Percentiles rank a stretch among this genome's conserved stretches.
Evolutionary conservation across 1,139 yeast species (phyloP).

Genomic region (Diutina sp.): DNA sequence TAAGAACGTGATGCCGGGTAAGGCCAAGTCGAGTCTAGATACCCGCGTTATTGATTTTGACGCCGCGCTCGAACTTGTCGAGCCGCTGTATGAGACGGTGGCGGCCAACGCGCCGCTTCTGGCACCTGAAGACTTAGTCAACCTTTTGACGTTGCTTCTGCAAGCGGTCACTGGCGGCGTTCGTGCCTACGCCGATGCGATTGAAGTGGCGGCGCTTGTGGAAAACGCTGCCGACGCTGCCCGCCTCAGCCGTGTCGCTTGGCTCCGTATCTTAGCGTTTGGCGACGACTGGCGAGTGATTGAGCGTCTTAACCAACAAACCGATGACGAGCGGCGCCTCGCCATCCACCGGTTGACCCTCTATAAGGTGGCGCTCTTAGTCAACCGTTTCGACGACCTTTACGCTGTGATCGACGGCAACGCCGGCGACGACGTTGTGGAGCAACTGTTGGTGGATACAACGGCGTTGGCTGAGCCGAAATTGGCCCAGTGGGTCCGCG

Average conservation of each 20-base stretch:
- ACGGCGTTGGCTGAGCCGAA: not conserved
- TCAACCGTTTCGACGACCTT: not conserved
- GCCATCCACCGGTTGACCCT: not conserved
- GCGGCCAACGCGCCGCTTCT: slow-evolving; percentile 26
- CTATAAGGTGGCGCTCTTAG: not conserved
- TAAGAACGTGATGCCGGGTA: slow-evolving; percentile 11
- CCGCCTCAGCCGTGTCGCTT: not conserved
- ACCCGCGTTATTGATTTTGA: slow-evolving; percentile 9
- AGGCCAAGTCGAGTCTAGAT: slow-evolving; percentile 8
- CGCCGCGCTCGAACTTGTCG: slow-evolving; percentile 11
- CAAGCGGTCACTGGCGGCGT: slow-evolving; percentile 15
- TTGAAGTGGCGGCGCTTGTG: slow-evolving; percentile 19
- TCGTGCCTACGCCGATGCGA: slow-evolving; percentile 18
- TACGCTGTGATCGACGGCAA: not conserved
- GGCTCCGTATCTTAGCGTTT: not conserved
- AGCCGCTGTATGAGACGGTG: slow-evolving; percentile 22
- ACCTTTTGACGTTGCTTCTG: slow-evolving; percentile 41
- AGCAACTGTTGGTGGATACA: not conserved
- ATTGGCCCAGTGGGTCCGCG: not conserved
- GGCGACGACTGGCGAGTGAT: not conserved
- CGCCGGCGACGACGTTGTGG: not conserved
- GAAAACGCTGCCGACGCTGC: slow-evolving; percentile 11
- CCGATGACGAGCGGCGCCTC: not conserved
- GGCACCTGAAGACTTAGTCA: slow-evolving; percentile 34
- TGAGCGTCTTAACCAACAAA: not conserved